These are phyloP conservation scores for Aspergillus cejpii DNA, from an alignment of 2,329 filamentous ascomycete genomes.

Conservation along the genomic window DNA sequence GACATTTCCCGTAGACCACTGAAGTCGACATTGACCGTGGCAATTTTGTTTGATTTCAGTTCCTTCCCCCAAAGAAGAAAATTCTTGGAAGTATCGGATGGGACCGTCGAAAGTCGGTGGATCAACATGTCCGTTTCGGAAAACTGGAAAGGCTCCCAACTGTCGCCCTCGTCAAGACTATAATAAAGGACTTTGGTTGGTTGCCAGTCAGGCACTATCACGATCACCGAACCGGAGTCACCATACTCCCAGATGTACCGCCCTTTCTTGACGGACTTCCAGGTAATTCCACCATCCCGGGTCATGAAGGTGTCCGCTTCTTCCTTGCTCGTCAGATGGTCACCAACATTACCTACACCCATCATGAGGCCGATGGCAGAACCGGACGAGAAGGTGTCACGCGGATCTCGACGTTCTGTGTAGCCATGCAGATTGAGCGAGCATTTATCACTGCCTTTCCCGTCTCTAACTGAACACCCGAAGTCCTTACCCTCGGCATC, in stretches of 20 bases:
- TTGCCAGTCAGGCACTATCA: conserved; percentile 68
- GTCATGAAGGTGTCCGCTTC: conserved; percentile 88
- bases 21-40: conserved; percentile 84
- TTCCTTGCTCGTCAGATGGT: conserved; percentile 57
- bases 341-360: conserved; percentile 83
- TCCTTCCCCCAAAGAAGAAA: conserved; percentile 81
- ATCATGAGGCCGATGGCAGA: conserved; percentile 89
- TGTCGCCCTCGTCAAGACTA: conserved; percentile 71
- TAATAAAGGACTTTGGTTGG: conserved; percentile 66
- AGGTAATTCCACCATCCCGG: conserved; percentile 79
- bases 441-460: conserved; percentile 57
- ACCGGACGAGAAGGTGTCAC: conserved; percentile 79
- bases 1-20: conserved; percentile 63
- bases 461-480: conserved; percentile 55
- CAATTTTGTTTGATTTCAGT: conserved; percentile 47
- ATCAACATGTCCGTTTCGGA: conserved; percentile 63
- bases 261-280: conserved; percentile 80
- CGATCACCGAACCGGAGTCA: conserved; percentile 87
- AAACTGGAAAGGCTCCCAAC: conserved; percentile 72
- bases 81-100: conserved; percentile 81
- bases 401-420: conserved; percentile 75
- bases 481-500: conserved; percentile 67
- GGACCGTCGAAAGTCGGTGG: conserved; percentile 76
- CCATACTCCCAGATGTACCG: conserved; percentile 90
- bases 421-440: conserved; percentile 91